phyloP scores from a whole-genome alignment of 257 asterid species.

The Solanum clarkiae region DNA sequence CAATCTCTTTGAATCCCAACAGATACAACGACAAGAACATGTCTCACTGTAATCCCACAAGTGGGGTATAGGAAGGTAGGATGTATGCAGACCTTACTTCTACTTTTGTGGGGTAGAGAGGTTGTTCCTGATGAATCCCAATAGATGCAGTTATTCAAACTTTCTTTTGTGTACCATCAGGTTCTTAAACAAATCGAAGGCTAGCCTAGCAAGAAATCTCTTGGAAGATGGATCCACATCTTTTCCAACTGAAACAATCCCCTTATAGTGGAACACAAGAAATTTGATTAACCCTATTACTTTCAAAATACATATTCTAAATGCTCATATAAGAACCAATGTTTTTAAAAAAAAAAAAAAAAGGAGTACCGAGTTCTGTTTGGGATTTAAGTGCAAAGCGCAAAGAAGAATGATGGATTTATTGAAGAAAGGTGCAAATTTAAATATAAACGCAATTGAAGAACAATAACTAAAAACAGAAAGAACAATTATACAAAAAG shows the following conservation, averaged over 20 bases:
- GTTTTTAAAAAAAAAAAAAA: not conserved
- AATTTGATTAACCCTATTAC: not conserved
- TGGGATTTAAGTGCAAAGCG: not conserved
- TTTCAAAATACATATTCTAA: not conserved
- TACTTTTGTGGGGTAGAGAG: not conserved
- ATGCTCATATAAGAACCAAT: not conserved
- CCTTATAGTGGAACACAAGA: not conserved
- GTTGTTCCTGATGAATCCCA: not conserved
- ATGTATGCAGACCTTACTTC: not conserved
- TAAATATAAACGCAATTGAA: not conserved
- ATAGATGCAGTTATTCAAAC: not conserved
- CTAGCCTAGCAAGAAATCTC: not conserved
- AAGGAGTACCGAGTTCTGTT: not conserved
- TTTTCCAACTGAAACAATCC: not conserved
- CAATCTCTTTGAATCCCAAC: not conserved
- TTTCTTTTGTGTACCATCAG: not conserved
- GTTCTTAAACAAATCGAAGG: not conserved
- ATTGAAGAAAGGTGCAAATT: not conserved
- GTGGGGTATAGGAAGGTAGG: not conserved
- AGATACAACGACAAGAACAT: not conserved
- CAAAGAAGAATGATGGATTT: not conserved
- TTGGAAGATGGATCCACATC: not conserved
- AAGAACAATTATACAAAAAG: not conserved
- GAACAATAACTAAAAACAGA: not conserved
- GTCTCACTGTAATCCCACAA: not conserved